phyloP scores from a whole-genome alignment of 2,329 filamentous ascomycete genomes.

The Pyrenochaeta sp. region DNA sequence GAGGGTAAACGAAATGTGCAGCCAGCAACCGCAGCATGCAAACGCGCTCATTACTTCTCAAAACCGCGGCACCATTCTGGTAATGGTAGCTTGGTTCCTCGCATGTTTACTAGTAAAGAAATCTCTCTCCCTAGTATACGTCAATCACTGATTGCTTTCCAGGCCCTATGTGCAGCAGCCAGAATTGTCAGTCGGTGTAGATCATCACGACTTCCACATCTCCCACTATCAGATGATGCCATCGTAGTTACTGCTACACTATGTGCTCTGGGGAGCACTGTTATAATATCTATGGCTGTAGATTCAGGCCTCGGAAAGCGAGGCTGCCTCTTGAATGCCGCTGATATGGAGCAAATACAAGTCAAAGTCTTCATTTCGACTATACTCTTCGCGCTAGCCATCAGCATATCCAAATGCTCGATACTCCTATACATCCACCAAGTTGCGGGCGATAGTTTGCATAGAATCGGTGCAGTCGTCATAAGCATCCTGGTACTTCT shows the following conservation, averaged over 20 bases:
- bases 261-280: slow-evolving; percentile 31
- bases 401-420: slow-evolving; percentile 35
- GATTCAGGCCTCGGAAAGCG: slow-evolving; percentile 28
- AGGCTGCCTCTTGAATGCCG: slow-evolving; percentile 15
- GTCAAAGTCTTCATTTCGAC: slow-evolving; percentile 32
- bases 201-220: slow-evolving; percentile 13
- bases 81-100: slow-evolving; percentile 38
- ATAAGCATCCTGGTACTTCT: slow-evolving; percentile 21
- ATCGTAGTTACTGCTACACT: slow-evolving; percentile 27
- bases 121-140: neutral
- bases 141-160: slow-evolving; percentile 7
- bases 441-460: slow-evolving; percentile 20
- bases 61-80: slow-evolving; percentile 34
- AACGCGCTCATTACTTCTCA: slow-evolving; percentile 34
- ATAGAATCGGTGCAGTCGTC: slow-evolving; percentile 17
- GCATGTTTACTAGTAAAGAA: slow-evolving; percentile 29
- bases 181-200: slow-evolving; percentile 27
- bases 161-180: slow-evolving; percentile 28
- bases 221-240: slow-evolving; percentile 27
- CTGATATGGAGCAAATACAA: slow-evolving; percentile 18
- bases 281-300: slow-evolving; percentile 31
- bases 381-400: slow-evolving; percentile 29
- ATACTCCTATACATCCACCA: slow-evolving; percentile 29
- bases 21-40: slow-evolving; percentile 12
- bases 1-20: slow-evolving; percentile 17